Conservation (phyloP, 306 rosid genomes). For the Acmispon strigosus region DNA sequence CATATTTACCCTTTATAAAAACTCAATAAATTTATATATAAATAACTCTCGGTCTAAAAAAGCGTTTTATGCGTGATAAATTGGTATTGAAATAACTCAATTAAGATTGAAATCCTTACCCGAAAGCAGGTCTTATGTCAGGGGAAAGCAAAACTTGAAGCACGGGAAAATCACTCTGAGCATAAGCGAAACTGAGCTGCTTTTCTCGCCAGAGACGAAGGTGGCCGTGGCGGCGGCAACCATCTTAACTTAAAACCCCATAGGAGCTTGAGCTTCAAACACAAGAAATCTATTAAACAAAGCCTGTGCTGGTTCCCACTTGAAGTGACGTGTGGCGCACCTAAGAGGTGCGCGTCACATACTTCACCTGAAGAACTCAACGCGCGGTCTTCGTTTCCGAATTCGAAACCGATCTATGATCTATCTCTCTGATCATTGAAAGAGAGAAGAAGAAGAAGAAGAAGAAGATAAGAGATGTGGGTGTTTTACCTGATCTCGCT, state of each 20-base stretch:
- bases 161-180: not conserved
- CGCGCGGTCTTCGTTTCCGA: not conserved
- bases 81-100: too few relatives aligned
- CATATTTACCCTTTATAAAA: too few relatives aligned
- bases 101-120: too few relatives aligned
- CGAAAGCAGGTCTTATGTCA: too few relatives aligned
- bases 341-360: not conserved
- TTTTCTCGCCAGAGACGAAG: slow-evolving; percentile 16
- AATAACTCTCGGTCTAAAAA: too few relatives aligned
- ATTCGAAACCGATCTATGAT: slow-evolving; percentile 9
- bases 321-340: slow-evolving; percentile 1
- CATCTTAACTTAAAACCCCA: not conserved
- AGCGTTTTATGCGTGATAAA: too few relatives aligned
- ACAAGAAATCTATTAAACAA: not conserved
- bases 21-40: too few relatives aligned
- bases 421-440: slow-evolving; percentile 17
- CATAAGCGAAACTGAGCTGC: not conserved
- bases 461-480: slow-evolving; percentile 54
- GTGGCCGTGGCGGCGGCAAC: not conserved
- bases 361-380: not conserved
- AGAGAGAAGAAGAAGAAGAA: too few relatives aligned
- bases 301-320: not conserved
- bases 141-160: not conserved
- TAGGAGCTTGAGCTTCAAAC: not conserved
- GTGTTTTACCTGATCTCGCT: slow-evolving; percentile 92